Evolutionary conservation across 805 yeast species (phyloP).

Genomic region (Zygosaccharomyces gambellarensis): DNA sequence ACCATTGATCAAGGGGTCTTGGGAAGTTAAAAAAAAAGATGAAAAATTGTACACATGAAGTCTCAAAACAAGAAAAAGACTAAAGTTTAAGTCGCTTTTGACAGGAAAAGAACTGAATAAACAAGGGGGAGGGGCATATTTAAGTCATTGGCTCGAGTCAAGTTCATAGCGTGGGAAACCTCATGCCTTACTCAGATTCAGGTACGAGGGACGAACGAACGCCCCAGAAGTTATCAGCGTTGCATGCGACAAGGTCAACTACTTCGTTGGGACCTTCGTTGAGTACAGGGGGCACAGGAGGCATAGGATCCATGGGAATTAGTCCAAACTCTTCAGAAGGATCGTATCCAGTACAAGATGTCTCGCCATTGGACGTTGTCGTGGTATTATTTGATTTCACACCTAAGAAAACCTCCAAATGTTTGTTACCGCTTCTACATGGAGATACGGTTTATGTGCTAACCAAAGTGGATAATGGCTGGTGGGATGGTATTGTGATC

Average conservation of each 20-base stretch:
- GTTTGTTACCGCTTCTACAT: constrained; percentile 27
- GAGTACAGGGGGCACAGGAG: background rate
- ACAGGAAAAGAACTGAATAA: background rate
- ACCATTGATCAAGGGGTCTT: constrained; percentile 1
- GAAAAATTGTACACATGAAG: background rate
- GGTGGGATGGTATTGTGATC: constrained; percentile 79
- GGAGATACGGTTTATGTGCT: constrained; percentile 72
- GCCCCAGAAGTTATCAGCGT: constrained; percentile 2
- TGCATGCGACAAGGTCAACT: constrained; percentile 1
- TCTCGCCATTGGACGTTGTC: constrained; percentile 20
- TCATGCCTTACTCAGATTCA: constrained; percentile 4
- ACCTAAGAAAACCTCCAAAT: constrained; percentile 11
- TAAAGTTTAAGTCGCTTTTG: background rate
- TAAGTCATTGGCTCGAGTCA: background rate
- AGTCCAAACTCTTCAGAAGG: background rate
- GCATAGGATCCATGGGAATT: background rate
- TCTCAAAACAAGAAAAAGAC: background rate
- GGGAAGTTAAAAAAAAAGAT: background rate
- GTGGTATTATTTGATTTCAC: constrained; percentile 19
- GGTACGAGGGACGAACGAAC: constrained; percentile 3
- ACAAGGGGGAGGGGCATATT: background rate
- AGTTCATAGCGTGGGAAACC: background rate
- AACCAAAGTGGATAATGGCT: constrained; percentile 57
- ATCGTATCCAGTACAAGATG: constrained; percentile 6
- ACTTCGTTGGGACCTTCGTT: background rate